Conservation (phyloP, 176 grass and related monocot genomes). For the Thinopyrum elongatum region DNA sequence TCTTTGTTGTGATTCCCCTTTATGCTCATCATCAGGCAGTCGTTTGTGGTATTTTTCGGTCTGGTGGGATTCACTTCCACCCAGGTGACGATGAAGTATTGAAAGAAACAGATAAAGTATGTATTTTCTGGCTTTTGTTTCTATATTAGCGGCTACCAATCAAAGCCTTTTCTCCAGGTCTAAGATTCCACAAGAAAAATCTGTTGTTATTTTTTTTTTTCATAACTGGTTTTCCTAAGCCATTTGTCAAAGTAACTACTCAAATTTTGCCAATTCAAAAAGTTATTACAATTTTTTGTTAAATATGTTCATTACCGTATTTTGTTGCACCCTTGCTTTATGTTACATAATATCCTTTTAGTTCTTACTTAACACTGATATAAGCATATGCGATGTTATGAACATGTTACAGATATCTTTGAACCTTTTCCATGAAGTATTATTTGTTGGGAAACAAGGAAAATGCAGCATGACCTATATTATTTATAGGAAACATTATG, state of each 20-base stretch:
- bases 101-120: conserved; percentile 89
- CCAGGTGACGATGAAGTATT: conserved; percentile 76
- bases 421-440: background rate
- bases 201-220: conserved; percentile 13
- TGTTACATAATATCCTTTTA: background rate
- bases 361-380: background rate
- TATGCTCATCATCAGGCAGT: conserved; percentile 69
- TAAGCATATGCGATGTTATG: background rate
- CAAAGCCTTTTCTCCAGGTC: conserved; percentile 12
- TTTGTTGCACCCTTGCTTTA: background rate
- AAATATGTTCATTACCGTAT: background rate
- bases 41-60: conserved; percentile 88
- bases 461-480: background rate
- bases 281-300: background rate
- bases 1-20: conserved; percentile 42
- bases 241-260: conserved; percentile 20
- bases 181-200: conserved; percentile 5
- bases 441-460: background rate
- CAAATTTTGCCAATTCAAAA: background rate
- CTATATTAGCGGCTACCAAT: background rate
- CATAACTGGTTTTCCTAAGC: conserved; percentile 4
- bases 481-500: background rate
- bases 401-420: background rate
- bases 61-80: conserved; percentile 80
- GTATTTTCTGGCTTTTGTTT: conserved; percentile 22